Conservation (phyloP, 2,329 filamentous ascomycete species). For the Fusarium marasasianum region DNA sequence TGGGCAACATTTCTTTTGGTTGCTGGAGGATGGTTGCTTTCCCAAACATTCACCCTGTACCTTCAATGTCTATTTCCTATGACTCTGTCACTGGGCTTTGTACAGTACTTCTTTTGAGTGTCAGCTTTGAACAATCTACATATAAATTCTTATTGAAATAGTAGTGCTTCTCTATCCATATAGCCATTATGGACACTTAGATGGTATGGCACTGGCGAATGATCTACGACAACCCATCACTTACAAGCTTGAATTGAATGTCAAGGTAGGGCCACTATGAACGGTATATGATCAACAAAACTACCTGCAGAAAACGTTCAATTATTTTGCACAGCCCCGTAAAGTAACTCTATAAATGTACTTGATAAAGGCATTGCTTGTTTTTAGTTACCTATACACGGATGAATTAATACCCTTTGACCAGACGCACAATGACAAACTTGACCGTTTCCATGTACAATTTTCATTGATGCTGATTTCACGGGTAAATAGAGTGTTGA, state of each 20-base stretch:
- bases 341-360: not conserved
- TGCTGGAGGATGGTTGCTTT: too few relatives aligned
- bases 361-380: not conserved
- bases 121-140: too few relatives aligned
- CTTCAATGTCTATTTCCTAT: not conserved
- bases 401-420: not conserved
- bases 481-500: too few relatives aligned
- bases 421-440: not conserved
- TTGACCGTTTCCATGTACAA: not conserved
- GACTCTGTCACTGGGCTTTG: not conserved
- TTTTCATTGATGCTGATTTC: not conserved
- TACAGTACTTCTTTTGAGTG: accelerated
- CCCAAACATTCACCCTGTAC: not conserved
- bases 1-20: not conserved
- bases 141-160: not conserved
- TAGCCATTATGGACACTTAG: accelerated
- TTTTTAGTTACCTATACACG: too few relatives aligned
- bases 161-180: accelerated
- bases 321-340: not conserved
- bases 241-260: not conserved
- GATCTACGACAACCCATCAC: too few relatives aligned
- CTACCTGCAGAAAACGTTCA: not conserved
- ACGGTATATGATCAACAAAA: too few relatives aligned
- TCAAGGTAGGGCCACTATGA: not conserved
- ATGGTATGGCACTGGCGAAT: too few relatives aligned